Evolutionary conservation across 108 stramenopile species (phyloP).

Genomic region (Parietichytrium sp.): DNA sequence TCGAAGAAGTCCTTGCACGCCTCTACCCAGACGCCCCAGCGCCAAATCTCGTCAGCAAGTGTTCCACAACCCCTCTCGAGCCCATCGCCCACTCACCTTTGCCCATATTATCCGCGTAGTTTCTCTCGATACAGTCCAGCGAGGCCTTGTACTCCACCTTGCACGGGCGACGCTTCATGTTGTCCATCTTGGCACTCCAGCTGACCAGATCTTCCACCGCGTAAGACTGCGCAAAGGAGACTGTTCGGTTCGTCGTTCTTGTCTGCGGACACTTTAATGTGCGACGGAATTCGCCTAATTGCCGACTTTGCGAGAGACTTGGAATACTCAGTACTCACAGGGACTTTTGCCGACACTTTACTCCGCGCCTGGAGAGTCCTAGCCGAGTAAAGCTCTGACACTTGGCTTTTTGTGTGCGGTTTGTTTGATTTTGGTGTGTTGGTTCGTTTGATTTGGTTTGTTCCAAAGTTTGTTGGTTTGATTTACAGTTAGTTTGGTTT

Average conservation of each 20-base stretch:
- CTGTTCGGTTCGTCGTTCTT: too few relatives aligned
- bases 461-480: background rate
- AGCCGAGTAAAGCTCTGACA: background rate
- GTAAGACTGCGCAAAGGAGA: background rate
- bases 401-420: background rate
- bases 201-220: background rate
- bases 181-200: background rate
- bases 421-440: background rate
- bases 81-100: too few relatives aligned
- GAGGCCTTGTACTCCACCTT: background rate
- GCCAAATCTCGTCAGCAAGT: too few relatives aligned
- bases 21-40: too few relatives aligned
- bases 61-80: too few relatives aligned
- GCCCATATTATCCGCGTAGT: background rate
- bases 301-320: background rate
- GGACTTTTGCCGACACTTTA: background rate
- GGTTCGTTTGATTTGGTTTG: background rate
- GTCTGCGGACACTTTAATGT: too few relatives aligned
- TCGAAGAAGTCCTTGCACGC: background rate
- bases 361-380: background rate
- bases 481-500: background rate
- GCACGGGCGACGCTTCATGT: constrained; percentile 6
- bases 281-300: background rate
- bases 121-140: constrained; percentile 23
- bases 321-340: background rate